phyloP scores from a whole-genome alignment of 148 eudicot genomes.

The Oxyria digyna region DNA sequence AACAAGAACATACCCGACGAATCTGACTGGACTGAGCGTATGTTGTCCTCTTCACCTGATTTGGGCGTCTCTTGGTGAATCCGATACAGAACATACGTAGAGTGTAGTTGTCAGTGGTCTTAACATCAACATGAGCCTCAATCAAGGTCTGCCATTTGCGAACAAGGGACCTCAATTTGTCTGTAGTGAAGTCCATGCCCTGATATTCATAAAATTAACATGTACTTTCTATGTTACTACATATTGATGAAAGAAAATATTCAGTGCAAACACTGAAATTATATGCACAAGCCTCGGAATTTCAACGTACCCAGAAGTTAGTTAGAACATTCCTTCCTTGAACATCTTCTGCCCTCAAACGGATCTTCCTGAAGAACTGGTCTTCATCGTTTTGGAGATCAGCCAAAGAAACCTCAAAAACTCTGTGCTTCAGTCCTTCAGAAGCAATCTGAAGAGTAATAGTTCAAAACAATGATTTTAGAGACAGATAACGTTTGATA shows the following conservation, averaged over 20 bases:
- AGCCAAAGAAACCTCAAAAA: constrained; percentile 6
- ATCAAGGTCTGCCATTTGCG: constrained; percentile 11
- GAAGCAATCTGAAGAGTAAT: constrained; percentile 1
- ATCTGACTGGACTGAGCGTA: constrained; percentile 10
- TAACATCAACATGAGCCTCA: constrained; percentile 12
- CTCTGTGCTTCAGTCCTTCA: constrained; percentile 10
- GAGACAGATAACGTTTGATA: no score
- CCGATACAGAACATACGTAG: constrained; percentile 10
- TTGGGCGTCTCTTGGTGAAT: constrained; percentile 10
- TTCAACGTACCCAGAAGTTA: constrained; percentile 1
- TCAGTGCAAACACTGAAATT: background rate
- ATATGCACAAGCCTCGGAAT: background rate
- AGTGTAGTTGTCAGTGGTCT: constrained; percentile 8
- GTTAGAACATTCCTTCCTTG: constrained; percentile 10
- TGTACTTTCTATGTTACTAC: background rate
- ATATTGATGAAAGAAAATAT: background rate
- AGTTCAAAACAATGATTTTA: no score
- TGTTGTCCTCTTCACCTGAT: constrained; percentile 9
- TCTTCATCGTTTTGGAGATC: constrained; percentile 9
- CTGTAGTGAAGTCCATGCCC: constrained; percentile 11
- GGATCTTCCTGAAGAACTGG: constrained; percentile 10
- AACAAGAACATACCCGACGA: constrained; percentile 1
- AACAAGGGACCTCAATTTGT: constrained; percentile 13
- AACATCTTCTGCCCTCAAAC: constrained; percentile 10
- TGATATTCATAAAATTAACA: background rate